Evolutionary conservation across 2,329 filamentous ascomycete species (phyloP).

Genomic region (Plectosphaerella plurivora): DNA sequence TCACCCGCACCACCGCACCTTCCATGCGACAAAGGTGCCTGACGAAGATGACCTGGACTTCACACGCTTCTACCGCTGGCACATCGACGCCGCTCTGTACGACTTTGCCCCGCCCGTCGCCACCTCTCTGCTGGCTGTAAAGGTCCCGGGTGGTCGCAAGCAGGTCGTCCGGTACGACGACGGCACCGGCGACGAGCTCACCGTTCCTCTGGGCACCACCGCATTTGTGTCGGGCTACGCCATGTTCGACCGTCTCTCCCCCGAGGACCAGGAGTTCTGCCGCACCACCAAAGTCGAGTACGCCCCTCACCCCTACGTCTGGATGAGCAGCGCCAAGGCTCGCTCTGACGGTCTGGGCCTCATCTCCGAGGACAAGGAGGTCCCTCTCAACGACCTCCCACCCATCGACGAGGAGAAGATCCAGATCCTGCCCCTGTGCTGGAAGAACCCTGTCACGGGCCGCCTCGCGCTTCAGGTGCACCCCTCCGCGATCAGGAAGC

Average conservation of each 20-base stretch:
- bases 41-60: slow-evolving; percentile 42
- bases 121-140: slow-evolving; percentile 70
- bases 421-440: slow-evolving; percentile 70
- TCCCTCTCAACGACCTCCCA: slow-evolving; percentile 56
- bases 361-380: slow-evolving; percentile 60
- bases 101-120: slow-evolving; percentile 69
- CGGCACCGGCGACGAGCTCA: slow-evolving; percentile 58
- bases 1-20: slow-evolving; percentile 74
- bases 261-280: slow-evolving; percentile 63
- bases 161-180: slow-evolving; percentile 73
- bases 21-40: slow-evolving; percentile 63
- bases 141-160: slow-evolving; percentile 60
- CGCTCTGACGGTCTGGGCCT: slow-evolving; percentile 68
- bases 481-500: slow-evolving; percentile 64
- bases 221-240: slow-evolving; percentile 69
- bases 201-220: slow-evolving; percentile 70
- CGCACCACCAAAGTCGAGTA: slow-evolving; percentile 67
- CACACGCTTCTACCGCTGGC: slow-evolving; percentile 69
- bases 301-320: slow-evolving; percentile 75
- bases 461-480: slow-evolving; percentile 69
- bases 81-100: slow-evolving; percentile 76
- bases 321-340: slow-evolving; percentile 69
- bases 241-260: slow-evolving; percentile 64
- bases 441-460: slow-evolving; percentile 70
- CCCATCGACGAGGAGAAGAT: slow-evolving; percentile 62